These are phyloP conservation scores for Fusarium solani-melongenae DNA, from an alignment of 2,329 filamentous ascomycete species.

Conservation along the genomic window DNA sequence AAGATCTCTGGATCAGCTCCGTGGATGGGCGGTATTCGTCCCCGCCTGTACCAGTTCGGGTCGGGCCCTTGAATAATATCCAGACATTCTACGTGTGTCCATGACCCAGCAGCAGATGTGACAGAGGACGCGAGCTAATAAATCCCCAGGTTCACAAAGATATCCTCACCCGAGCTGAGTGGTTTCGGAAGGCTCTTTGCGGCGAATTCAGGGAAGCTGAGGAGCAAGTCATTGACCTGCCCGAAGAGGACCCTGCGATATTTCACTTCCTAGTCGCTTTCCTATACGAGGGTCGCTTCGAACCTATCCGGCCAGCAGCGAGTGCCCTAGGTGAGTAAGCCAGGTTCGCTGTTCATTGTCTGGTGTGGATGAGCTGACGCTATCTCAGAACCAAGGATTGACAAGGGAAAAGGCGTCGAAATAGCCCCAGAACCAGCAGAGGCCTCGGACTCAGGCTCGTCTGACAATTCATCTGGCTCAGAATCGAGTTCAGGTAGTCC, in stretches of 20 bases:
- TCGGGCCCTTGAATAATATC: slow-evolving; percentile 53
- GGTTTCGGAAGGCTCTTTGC: slow-evolving; percentile 61
- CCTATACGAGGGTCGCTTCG: slow-evolving; percentile 59
- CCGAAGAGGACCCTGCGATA: slow-evolving; percentile 62
- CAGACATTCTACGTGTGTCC: slow-evolving; percentile 54
- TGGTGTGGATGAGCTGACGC: slow-evolving; percentile 11
- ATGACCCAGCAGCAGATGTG: not conserved
- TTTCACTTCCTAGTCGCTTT: slow-evolving; percentile 65
- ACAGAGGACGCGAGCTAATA: slow-evolving; percentile 8
- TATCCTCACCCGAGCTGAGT: slow-evolving; percentile 58
- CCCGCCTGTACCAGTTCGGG: slow-evolving; percentile 56
- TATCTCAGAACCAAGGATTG: slow-evolving; percentile 37
- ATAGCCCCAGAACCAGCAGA: slow-evolving; percentile 34
- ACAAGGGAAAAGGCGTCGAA: slow-evolving; percentile 57
- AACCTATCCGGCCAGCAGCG: slow-evolving; percentile 57
- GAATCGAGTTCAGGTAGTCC: slow-evolving; percentile 31
- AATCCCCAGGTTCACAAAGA: slow-evolving; percentile 57
- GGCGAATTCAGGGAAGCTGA: slow-evolving; percentile 59
- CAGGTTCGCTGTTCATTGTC: not conserved
- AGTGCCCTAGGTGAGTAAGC: slow-evolving; percentile 51
- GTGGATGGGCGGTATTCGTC: slow-evolving; percentile 61
- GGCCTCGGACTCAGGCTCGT: slow-evolving; percentile 49
- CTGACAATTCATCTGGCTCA: slow-evolving; percentile 39
- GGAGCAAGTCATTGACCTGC: slow-evolving; percentile 59
- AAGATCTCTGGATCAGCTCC: slow-evolving; percentile 62